Evolutionary conservation across 108 stramenopile genomes (phyloP).

Genomic region (Conticribra weissflogii): DNA sequence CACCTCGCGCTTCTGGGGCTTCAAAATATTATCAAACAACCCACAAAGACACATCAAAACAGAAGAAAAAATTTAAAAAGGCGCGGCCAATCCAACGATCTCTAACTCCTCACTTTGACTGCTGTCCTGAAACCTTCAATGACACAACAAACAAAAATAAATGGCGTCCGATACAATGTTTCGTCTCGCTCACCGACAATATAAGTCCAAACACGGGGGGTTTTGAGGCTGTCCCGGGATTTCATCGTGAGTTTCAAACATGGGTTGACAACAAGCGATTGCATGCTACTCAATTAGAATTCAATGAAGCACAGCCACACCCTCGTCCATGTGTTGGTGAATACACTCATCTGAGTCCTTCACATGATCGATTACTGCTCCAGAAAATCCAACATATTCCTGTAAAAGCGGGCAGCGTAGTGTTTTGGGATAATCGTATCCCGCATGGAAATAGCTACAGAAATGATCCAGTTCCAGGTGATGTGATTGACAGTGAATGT

Average conservation of each 20-base stretch:
- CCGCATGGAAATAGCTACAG: conserved; percentile 90
- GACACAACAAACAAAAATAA: conserved; percentile 52
- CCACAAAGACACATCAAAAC: not conserved
- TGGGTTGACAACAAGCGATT: conserved; percentile 62
- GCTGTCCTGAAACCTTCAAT: conserved; percentile 84
- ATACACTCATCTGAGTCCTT: conserved; percentile 89
- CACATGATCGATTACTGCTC: conserved; percentile 78
- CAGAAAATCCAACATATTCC: conserved; percentile 75
- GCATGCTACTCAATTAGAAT: conserved; percentile 3
- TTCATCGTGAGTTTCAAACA: conserved; percentile 83
- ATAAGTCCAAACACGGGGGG: conserved; percentile 82
- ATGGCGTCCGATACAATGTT: conserved; percentile 94
- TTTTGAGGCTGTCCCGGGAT: conserved; percentile 91
- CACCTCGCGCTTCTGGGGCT: too few species aligned
- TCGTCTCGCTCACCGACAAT: conserved; percentile 87
- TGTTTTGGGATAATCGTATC: conserved; percentile 92
- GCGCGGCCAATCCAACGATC: conserved; percentile 76
- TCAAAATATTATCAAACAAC: too few species aligned
- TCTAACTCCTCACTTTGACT: conserved; percentile 95
- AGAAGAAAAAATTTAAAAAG: conserved; percentile 55
- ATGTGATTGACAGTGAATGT: not conserved
- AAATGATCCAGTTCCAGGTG: conserved; percentile 47
- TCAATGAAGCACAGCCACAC: conserved; percentile 14
- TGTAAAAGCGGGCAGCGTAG: conserved; percentile 80
- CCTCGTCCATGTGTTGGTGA: conserved; percentile 83